A percentile compares a stretch with the other conserved stretches of the same genome.
Conservation (phyloP, 2,329 filamentous ascomycete genomes). For the Aspergillus transmontanensis region DNA sequence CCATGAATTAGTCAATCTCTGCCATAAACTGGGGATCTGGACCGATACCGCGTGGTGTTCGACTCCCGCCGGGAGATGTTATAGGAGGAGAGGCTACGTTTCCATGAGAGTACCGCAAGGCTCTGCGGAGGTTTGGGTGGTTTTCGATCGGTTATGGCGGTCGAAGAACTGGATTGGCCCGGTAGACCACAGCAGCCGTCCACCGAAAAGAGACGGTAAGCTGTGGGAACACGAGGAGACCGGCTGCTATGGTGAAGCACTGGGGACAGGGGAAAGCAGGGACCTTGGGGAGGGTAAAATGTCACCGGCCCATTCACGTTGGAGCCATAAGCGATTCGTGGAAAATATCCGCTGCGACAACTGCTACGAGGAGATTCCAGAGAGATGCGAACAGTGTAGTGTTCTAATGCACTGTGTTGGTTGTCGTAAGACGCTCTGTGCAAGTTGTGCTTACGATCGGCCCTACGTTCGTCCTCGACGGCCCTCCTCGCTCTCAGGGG, state of each 20-base stretch:
- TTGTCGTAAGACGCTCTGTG: conserved; percentile 62
- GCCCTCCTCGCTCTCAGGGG: conserved; percentile 14
- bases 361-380: conserved; percentile 56
- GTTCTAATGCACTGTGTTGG: conserved; percentile 64
- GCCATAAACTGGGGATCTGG: conserved; percentile 62
- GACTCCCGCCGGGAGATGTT: conserved; percentile 59
- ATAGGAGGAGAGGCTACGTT: conserved; percentile 59
- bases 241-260: conserved; percentile 57
- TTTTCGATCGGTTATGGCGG: conserved; percentile 62
- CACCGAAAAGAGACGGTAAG: conserved; percentile 50
- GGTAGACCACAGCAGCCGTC: conserved; percentile 29
- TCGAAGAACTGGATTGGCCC: conserved; percentile 61
- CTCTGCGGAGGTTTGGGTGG: conserved; percentile 63
- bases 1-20: conserved; percentile 61
- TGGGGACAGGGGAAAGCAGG: conserved; percentile 52
- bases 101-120: conserved; percentile 57
- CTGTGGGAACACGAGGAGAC: conserved; percentile 60
- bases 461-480: conserved; percentile 44
- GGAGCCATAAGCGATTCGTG: conserved; percentile 56
- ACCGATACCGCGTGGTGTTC: conserved; percentile 65
- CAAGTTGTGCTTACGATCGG: conserved; percentile 61
- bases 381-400: conserved; percentile 63
- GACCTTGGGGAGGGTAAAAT: conserved; percentile 56
- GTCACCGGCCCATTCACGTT: conserved; percentile 55
- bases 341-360: conserved; percentile 57